Conservation (phyloP, 1,284 basidiomycete genomes). For the Trametes pubescens region DNA sequence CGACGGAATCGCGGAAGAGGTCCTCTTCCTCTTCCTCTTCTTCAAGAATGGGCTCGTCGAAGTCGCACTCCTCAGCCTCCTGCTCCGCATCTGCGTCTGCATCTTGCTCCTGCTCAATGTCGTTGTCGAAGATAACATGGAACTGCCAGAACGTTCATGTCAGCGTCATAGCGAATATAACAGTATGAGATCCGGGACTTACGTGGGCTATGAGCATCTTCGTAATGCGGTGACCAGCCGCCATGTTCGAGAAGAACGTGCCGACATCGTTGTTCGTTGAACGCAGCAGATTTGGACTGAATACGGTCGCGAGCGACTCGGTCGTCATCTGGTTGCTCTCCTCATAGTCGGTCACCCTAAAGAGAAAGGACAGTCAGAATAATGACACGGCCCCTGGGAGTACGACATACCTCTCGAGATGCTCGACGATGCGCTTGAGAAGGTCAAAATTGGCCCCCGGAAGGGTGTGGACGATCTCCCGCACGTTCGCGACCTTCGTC, state of each 20-base stretch:
- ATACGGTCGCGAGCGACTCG: slow-evolving; percentile 82
- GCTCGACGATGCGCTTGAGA: slow-evolving; percentile 77
- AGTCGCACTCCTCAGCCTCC: slow-evolving; percentile 49
- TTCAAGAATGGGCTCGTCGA: slow-evolving; percentile 56
- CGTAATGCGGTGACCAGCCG: slow-evolving; percentile 74
- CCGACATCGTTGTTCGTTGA: slow-evolving; percentile 78
- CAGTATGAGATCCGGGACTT: slow-evolving; percentile 39
- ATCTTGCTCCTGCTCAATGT: slow-evolving; percentile 50
- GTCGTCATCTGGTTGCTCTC: slow-evolving; percentile 89
- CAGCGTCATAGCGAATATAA: neutral
- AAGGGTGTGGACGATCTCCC: slow-evolving; percentile 70
- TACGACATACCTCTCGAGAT: slow-evolving; percentile 71
- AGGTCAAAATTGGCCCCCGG: slow-evolving; percentile 79
- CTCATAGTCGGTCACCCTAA: slow-evolving; percentile 83
- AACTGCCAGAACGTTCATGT: slow-evolving; percentile 40
- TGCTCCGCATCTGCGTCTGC: slow-evolving; percentile 44
- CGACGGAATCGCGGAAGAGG: slow-evolving; percentile 30
- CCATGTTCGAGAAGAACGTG: slow-evolving; percentile 81
- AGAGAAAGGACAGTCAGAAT: neutral
- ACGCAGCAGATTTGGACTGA: slow-evolving; percentile 79
- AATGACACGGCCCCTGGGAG: neutral
- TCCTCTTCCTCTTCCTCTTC: slow-evolving; percentile 54
- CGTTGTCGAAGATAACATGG: slow-evolving; percentile 60
- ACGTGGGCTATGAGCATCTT: slow-evolving; percentile 84
- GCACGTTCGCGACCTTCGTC: slow-evolving; percentile 67